Base-by-base conservation (phyloP, 106 monocot genomes). In the Dioscorea zingiberensis region DNA sequence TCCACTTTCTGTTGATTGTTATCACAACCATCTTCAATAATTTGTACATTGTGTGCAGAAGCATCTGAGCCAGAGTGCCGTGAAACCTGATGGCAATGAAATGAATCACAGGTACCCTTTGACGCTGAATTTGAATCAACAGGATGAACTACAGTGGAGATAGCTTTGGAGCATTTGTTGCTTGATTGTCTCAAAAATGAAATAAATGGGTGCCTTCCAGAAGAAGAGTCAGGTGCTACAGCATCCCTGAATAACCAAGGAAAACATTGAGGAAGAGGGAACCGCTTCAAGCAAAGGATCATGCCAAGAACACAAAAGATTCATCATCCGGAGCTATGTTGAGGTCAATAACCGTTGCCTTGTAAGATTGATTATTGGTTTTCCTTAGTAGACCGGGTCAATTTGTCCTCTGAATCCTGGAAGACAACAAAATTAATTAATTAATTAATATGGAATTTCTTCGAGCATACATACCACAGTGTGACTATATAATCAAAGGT, bases 191-290 rank as follows among this genome's bases (percentile, higher is more conserved):
- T 62, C 30, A 12, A 61, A 69, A 19, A 44, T 44, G 21, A 21
- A 75, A 55, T 7, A 54, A 47, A n/a, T 58, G 48, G 21, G 38
- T 25, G 44, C 59, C 16, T 67, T 66, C 30, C 47, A 54, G 28
- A 27, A 73, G 45, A 30, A 44, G 49, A 44, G 23, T 75, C 67
- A 44, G 58, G 13, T 32, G 45, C 17, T 69, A 45, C 71, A 64
- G n/a, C n/a, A n/a, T n/a, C 59, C 62, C 11, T 51, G 55, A 66
- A 60, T 16, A 57, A 51, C 51, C 14, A 51, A 51, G 8, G 51
- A 51, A 51, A 15, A 9, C 13, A 8, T 51, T 51, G 51, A 51
- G 18, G 19, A 51, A 19, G 2, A 51, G 0, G 15, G 51, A 13
- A 0, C 19, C 15, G 51, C n/a, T n/a, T 51, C 15, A n/a, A 15